phyloP scores from a whole-genome alignment of 2,329 filamentous ascomycete genomes.

The Arthrinium puccinioides region DNA sequence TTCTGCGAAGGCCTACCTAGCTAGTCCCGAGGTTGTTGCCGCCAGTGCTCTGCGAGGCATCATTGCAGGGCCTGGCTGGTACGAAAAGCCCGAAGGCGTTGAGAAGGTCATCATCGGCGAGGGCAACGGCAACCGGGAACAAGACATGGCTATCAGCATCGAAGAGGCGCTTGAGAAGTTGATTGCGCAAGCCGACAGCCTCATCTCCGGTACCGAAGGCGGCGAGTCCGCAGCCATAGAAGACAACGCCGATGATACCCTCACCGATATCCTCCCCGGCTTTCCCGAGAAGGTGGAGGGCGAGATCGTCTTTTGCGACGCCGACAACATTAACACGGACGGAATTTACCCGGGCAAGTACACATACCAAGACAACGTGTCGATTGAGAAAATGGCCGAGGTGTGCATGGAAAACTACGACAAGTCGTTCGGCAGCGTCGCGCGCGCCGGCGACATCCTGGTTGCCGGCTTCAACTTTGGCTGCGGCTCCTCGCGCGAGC shows the following conservation, averaged over 20 bases:
- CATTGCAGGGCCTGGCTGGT: conserved; percentile 72
- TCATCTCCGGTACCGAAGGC: conserved; percentile 36
- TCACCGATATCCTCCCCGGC: conserved; percentile 71
- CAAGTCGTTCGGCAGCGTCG: conserved; percentile 54
- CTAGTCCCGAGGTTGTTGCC: conserved; percentile 84
- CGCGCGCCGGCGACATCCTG: conserved; percentile 68
- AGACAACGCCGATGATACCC: conserved; percentile 26
- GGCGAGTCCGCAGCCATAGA: conserved; percentile 8
- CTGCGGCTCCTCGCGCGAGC: conserved; percentile 72
- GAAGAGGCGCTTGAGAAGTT: conserved; percentile 67
- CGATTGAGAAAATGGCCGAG: conserved; percentile 71
- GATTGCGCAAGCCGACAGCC: conserved; percentile 58
- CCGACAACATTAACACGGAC: conserved; percentile 75
- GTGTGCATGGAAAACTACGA: conserved; percentile 97
- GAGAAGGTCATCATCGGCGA: conserved; percentile 63
- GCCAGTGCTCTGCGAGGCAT: conserved; percentile 72
- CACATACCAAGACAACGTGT: conserved; percentile 83
- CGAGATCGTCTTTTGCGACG: conserved; percentile 83
- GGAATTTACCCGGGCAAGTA: conserved; percentile 87
- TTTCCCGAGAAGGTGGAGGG: conserved; percentile 79
- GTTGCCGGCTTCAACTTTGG: conserved; percentile 88
- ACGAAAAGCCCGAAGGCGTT: conserved; percentile 62
- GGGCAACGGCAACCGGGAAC: conserved; percentile 57
- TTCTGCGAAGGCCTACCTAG: conserved; percentile 77
- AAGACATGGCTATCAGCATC: conserved; percentile 58